Evolutionary conservation across 2,329 filamentous ascomycete genomes (phyloP).

Genomic region (Colletotrichum shisoi): DNA sequence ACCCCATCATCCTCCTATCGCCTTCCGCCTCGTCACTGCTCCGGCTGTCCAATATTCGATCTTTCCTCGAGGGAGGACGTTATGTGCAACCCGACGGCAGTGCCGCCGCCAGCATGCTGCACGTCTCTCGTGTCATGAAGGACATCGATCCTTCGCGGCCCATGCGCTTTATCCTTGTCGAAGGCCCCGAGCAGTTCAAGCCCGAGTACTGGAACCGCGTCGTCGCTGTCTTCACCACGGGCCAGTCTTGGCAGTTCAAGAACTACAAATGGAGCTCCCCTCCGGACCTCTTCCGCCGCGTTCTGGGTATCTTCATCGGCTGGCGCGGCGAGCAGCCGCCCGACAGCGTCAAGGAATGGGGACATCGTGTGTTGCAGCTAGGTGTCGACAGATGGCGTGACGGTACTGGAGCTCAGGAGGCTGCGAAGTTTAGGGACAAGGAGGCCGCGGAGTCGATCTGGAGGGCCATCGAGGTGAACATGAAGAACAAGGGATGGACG

Average conservation of each 20-base stretch:
- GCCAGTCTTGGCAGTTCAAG: slow-evolving; percentile 98
- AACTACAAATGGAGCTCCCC: slow-evolving; percentile 95
- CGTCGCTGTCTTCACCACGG: slow-evolving; percentile 96
- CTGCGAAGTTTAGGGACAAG: slow-evolving; percentile 79
- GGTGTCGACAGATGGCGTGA: slow-evolving; percentile 85
- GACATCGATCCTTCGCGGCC: slow-evolving; percentile 73
- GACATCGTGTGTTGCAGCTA: slow-evolving; percentile 79
- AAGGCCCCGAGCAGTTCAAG: slow-evolving; percentile 92
- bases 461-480: slow-evolving; percentile 85
- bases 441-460: slow-evolving; percentile 94
- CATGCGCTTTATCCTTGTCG: slow-evolving; percentile 93
- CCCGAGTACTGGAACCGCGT: slow-evolving; percentile 97
- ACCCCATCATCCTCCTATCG: slow-evolving; percentile 96
- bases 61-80: slow-evolving; percentile 85
- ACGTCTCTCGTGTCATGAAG: slow-evolving; percentile 80
- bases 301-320: slow-evolving; percentile 86
- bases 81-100: slow-evolving; percentile 80
- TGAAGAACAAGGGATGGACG: slow-evolving; percentile 85
- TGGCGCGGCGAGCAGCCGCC: slow-evolving; percentile 87
- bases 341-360: slow-evolving; percentile 81
- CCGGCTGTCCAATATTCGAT: slow-evolving; percentile 93
- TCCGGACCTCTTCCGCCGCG: slow-evolving; percentile 86
- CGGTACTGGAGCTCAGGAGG: slow-evolving; percentile 56
- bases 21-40: slow-evolving; percentile 94
- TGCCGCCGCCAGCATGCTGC: slow-evolving; percentile 78